A percentile compares a stretch with the other conserved stretches of the same genome.
Conservation (phyloP, 2,329 filamentous ascomycete species). For the Aureobasidium mangrovei region DNA sequence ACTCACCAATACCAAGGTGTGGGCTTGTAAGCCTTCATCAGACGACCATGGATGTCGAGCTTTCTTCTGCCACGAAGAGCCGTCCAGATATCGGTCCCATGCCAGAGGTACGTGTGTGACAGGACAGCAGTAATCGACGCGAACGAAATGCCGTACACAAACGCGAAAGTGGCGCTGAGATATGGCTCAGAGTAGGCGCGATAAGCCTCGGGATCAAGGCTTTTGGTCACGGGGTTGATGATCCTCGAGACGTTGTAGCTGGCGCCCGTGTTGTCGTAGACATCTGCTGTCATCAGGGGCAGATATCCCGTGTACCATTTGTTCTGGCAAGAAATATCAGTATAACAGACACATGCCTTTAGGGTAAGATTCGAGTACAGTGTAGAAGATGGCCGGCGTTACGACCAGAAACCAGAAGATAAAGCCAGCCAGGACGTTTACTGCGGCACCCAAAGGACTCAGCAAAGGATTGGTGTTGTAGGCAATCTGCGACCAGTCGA, state of each 20-base stretch:
- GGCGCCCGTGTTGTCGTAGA: constrained; percentile 76
- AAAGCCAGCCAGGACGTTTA: constrained; percentile 38
- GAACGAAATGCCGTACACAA: constrained; percentile 32
- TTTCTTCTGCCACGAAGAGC: constrained; percentile 21
- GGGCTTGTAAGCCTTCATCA: constrained; percentile 77
- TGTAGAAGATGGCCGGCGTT: constrained; percentile 37
- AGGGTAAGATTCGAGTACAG: constrained; percentile 20
- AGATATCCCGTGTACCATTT: constrained; percentile 64
- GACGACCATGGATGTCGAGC: constrained; percentile 53
- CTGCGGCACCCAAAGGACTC: constrained; percentile 29
- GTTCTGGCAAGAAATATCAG: neutral
- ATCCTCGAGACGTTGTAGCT: constrained; percentile 77
- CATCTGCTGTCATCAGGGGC: constrained; percentile 74
- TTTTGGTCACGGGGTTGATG: constrained; percentile 45
- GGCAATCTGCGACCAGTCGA: constrained; percentile 86
- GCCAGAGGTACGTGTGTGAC: constrained; percentile 29
- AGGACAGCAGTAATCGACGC: constrained; percentile 30
- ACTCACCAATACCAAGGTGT: constrained; percentile 62
- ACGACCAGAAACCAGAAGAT: constrained; percentile 37
- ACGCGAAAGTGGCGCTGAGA: constrained; percentile 30
- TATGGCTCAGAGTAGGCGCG: constrained; percentile 37
- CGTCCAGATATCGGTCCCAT: constrained; percentile 28
- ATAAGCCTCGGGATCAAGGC: constrained; percentile 21
- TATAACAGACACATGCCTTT: neutral
- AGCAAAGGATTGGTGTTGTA: constrained; percentile 65